Evolutionary conservation across 139 green algal species (phyloP).

Genomic region (Nannochloris sp.): DNA sequence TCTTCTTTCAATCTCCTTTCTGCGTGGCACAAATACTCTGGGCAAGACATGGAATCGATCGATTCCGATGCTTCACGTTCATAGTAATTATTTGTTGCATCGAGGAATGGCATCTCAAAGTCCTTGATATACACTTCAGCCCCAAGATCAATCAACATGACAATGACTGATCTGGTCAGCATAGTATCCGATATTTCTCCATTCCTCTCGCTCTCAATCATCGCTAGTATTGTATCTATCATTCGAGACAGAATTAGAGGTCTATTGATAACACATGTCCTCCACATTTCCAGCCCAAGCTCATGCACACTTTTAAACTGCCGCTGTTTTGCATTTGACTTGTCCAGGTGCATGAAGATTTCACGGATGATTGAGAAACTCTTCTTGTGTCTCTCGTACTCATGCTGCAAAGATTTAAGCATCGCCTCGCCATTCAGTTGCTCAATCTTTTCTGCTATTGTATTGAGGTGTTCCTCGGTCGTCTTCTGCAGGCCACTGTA

Average conservation of each 20-base stretch:
- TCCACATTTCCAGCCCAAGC: conserved; percentile 89
- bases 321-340: conserved; percentile 80
- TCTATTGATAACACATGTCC: conserved; percentile 71
- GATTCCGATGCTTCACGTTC: conserved; percentile 65
- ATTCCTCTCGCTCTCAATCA: conserved; percentile 57
- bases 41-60: conserved; percentile 65
- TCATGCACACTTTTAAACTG: conserved; percentile 63
- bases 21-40: conserved; percentile 77
- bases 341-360: conserved; percentile 99
- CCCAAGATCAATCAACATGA: conserved; percentile 89
- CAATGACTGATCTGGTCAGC: conserved; percentile 68
- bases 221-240: conserved; percentile 59
- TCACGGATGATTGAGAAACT: conserved; percentile 92
- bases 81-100: conserved; percentile 80
- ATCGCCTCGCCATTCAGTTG: conserved; percentile 64
- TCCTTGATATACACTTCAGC: conserved; percentile 75
- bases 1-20: conserved; percentile 84
- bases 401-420: conserved; percentile 70
- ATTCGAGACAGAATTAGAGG: conserved; percentile 60
- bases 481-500: conserved; percentile 78
- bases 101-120: conserved; percentile 86
- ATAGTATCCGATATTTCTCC: conserved; percentile 77
- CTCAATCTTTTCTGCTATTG: conserved; percentile 63
- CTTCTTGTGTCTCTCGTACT: conserved; percentile 91
- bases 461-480: conserved; percentile 62